Conservation (phyloP, 768 basidiomycete genomes). For the Leucocoprinus sp. region DNA sequence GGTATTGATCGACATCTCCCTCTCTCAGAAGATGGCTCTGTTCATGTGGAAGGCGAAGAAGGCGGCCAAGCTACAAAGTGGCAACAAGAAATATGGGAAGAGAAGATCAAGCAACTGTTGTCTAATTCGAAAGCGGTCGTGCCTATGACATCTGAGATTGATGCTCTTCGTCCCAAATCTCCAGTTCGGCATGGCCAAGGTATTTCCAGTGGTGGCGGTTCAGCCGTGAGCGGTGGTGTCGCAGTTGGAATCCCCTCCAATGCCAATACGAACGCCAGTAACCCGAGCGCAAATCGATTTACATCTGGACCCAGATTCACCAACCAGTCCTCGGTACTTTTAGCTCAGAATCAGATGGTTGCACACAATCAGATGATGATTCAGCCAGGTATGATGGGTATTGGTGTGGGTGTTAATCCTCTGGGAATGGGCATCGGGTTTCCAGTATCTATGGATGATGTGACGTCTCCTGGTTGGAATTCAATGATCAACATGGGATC, state of each 20-base stretch:
- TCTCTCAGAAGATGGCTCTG: slow-evolving; percentile 21
- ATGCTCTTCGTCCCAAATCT: slow-evolving; percentile 78
- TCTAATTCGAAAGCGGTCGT: slow-evolving; percentile 54
- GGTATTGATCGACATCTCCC: slow-evolving; percentile 50
- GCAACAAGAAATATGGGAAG: slow-evolving; percentile 61
- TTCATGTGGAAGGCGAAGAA: slow-evolving; percentile 33
- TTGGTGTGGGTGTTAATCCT: slow-evolving; percentile 19
- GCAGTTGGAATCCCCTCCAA: slow-evolving; percentile 4
- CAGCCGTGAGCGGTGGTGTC: slow-evolving; percentile 11
- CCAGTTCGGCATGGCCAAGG: slow-evolving; percentile 34
- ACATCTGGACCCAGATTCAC: slow-evolving; percentile 9
- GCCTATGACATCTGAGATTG: slow-evolving; percentile 72
- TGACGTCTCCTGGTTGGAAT: slow-evolving; percentile 17
- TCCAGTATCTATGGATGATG: slow-evolving; percentile 14
- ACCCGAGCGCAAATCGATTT: slow-evolving; percentile 2
- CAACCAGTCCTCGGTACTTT: slow-evolving; percentile 7
- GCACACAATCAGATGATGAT: slow-evolving; percentile 25
- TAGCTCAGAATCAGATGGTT: slow-evolving; percentile 14
- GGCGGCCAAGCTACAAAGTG: slow-evolving; percentile 40
- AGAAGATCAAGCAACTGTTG: slow-evolving; percentile 46
- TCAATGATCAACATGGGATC: slow-evolving; percentile 13
- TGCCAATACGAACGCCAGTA: slow-evolving; percentile 1
- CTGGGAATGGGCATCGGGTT: slow-evolving; percentile 18
- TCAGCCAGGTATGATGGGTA: slow-evolving; percentile 25
- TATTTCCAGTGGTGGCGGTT: slow-evolving; percentile 9